These are phyloP conservation scores for Litchi chinensis DNA, from an alignment of 345 rosid genomes.

Conservation along the genomic window DNA sequence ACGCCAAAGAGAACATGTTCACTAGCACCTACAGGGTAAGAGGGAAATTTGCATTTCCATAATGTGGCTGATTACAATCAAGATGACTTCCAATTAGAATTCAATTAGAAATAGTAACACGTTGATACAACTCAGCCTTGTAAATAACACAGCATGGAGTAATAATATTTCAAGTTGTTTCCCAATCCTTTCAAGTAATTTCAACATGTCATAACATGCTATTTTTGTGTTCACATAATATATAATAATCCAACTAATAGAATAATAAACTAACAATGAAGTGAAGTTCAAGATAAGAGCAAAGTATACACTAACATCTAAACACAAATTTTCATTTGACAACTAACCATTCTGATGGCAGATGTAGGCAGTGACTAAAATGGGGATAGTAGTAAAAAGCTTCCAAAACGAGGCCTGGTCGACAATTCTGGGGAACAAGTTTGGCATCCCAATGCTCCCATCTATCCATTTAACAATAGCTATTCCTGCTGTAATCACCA, in stretches of 20 bases:
- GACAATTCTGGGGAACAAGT: constrained; percentile 46
- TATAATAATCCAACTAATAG: background rate
- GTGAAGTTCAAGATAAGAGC: no score
- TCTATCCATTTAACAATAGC: constrained; percentile 42
- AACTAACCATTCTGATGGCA: constrained; percentile 71
- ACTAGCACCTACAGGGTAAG: background rate
- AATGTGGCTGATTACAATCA: background rate
- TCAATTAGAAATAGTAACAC: background rate
- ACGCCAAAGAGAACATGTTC: background rate
- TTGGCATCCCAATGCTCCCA: constrained; percentile 53
- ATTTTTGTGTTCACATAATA: background rate
- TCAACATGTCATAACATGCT: background rate
- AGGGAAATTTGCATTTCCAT: no score
- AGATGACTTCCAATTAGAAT: background rate
- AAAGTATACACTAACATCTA: no score
- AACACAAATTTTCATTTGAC: background rate
- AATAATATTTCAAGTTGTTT: background rate
- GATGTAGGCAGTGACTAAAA: constrained; percentile 65
- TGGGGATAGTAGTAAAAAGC: constrained; percentile 63
- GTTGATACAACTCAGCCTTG: background rate
- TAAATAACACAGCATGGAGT: background rate
- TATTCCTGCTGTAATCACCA: constrained; percentile 61
- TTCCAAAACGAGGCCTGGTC: constrained; percentile 67
- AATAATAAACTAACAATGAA: background rate
- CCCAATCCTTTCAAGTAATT: background rate